Base-by-base conservation (phyloP, 345 rosid species). In the Toxicodendron radicans region DNA sequence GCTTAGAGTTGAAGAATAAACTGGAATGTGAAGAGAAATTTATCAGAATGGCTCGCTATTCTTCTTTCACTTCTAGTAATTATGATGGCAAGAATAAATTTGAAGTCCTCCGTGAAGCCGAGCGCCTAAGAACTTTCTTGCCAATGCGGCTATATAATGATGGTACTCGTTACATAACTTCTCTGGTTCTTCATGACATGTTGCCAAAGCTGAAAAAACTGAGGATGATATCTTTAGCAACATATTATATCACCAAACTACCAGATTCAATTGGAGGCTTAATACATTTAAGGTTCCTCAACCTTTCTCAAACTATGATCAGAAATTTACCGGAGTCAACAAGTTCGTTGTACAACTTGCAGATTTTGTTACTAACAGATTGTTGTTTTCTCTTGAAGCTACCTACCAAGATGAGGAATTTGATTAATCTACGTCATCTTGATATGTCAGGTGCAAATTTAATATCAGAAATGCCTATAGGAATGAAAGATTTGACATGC, bases 351-450 rank as follows among this genome's bases (percentile, higher is more conserved):
- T 49, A 13, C 20, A 49, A 67, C 58, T 16, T 67, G 58, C 58
- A 67, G 49, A 51, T 54, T 51, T 67, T 49, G 43, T 5, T 67
- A 51, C 10, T 67, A 30, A 49, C 24, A 32, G 43, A 49, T 10
- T 67, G 71, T 51, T 7, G 2, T 1, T 10, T 5, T 1, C 12
- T 67, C 24, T 24, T 13, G 38, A 67, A 48, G 2, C 30, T 24
- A 20, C 71, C 58, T 27, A 7, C 41, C 10, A 10, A 49, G 9
- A 10, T 67, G 57, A 30, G 3, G 18, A 68, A 54, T 2, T 53
- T 68, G 61, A 20, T 68, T 24, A 53, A 53, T 53, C 11, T 68
- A n/a, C 30, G 27, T 10, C 72, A 68, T 68, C 72, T 68, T 33
- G 72, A 68, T 20, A 32, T 68, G 0, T 10, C 2, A 0, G 48